Evolutionary conservation across 2,329 filamentous ascomycete genomes (phyloP).

Genomic region (Colletotrichum camelliae): DNA sequence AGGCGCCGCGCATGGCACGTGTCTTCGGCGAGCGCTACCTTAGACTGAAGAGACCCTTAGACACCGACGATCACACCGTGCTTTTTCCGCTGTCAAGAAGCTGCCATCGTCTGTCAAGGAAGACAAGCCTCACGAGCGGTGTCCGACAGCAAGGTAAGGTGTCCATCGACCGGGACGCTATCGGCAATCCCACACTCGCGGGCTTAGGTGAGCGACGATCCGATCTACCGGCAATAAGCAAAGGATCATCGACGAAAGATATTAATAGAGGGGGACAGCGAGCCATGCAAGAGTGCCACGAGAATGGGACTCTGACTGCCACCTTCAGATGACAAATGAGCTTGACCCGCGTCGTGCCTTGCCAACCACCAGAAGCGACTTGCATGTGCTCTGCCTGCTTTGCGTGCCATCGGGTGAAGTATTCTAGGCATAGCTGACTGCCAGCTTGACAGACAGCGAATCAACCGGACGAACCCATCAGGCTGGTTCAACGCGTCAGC

Average conservation of each 20-base stretch:
- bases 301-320: background rate
- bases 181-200: background rate
- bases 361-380: background rate
- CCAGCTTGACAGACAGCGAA: background rate
- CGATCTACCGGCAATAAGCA: background rate
- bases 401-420: background rate
- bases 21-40: background rate
- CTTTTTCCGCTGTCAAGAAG: background rate
- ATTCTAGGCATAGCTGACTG: background rate
- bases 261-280: constrained; percentile 1
- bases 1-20: background rate
- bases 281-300: background rate
- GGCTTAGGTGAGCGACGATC: constrained; percentile 11
- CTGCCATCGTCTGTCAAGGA: background rate
- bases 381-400: background rate
- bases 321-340: background rate
- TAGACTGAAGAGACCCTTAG: background rate
- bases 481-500: background rate
- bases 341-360: background rate
- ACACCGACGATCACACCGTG: background rate
- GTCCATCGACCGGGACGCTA: background rate
- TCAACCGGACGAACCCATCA: background rate
- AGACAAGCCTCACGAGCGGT: background rate
- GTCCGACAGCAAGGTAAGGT: background rate
- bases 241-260: background rate